Evolutionary conservation across 2,329 filamentous ascomycete species (phyloP), one percentile per base, ranked within the genome.

Genomic region (Penicillium sp.): DNA sequence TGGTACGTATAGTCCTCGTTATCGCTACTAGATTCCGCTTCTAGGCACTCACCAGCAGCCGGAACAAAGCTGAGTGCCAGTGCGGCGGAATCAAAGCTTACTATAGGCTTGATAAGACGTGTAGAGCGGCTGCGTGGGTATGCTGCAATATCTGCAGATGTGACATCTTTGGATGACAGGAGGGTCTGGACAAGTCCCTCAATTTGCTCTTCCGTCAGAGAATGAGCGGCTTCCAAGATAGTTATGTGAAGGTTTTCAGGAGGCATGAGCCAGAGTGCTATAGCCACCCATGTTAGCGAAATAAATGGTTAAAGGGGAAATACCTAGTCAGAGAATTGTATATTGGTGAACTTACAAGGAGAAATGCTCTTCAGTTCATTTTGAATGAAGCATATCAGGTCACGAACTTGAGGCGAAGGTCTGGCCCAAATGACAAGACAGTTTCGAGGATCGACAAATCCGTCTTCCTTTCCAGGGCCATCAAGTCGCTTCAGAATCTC

Each of bases 391-490:
- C 77, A 74, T 4, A 92, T 86, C 59, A 97, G 76, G 25, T 81
- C 75, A 44, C 88, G 79, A 23, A 96, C 78, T 59, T 87, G 84
- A 44, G 84, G 75, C 0, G 91, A 88, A 13, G 92, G 92, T 10
- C 91, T 81, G 1, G 89, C 90, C 93, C 92, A 97, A 69, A 96
- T 87, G 1, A 92, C 89, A 19, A 96, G 81, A 71, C 91, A 93
- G 69, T 96, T 83, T 38, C 92, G 81, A 48, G 86, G 83, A 71
- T 96, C 92, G 51, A 80, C 72, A 69, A 88, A 96, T 1, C 85
- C 86, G 1, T 88, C 88, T 65, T 91, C 83, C 35, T 89, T 76
- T 0, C 78, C 73, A 1, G 83, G 83, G 25, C 88, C 81, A 65
- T 88, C 83, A 27, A 96, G 78, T 49, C 86, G 86, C 52, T 87